Evolutionary conservation across 192 early-diverging fungal species (phyloP), one percentile per base, ranked within the genome.

Genomic region (Coemansia aciculifera): DNA sequence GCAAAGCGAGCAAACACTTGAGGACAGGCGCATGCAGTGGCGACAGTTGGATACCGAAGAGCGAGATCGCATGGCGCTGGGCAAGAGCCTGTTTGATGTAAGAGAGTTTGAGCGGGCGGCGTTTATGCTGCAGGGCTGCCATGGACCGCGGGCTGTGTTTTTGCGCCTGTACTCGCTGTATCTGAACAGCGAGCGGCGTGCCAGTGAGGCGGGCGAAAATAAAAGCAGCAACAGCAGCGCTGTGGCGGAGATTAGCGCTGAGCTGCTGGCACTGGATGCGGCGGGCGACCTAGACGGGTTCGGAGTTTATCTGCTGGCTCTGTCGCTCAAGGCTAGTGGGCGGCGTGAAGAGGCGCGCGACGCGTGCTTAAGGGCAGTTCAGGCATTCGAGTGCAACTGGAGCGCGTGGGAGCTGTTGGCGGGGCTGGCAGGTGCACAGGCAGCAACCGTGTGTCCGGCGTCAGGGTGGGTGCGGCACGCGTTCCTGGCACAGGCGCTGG

Each of bases 361-460:
- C 15, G 72, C 85, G 17, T 78, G 95, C 7, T 29, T 94, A 17
- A 67, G 85, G 59, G 91, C 95, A 10, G 75, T 99, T 1, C 66
- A 74, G 17, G 69, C 69, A 69, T 95, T 88, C 70, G 91, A 89
- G 31, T 94, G 83, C 79, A 94, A 95, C 74, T 98, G 94, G 94
- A 92, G 89, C 56, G 93, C 94, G 23, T 99, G 97, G 97, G 69
- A 87, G 56, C 93, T 91, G 44, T 79, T 98, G 1, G 42, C 57
- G 1, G 68, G 65, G 49, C 57, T 77, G 57, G 44, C 68, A 9
- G 60, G 66, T 39, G 29, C 54, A 32, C 27, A 57, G 54, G 29
- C 54, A 7, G 29, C 27, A 5, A 4, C 54, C 4, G 29, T 57
- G 29, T 57, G 54, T 6, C 54, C 54, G 4, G 13, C 54, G 17